Conservation (phyloP, 2,329 filamentous ascomycete species). For the Chaetomium globosum region DNA sequence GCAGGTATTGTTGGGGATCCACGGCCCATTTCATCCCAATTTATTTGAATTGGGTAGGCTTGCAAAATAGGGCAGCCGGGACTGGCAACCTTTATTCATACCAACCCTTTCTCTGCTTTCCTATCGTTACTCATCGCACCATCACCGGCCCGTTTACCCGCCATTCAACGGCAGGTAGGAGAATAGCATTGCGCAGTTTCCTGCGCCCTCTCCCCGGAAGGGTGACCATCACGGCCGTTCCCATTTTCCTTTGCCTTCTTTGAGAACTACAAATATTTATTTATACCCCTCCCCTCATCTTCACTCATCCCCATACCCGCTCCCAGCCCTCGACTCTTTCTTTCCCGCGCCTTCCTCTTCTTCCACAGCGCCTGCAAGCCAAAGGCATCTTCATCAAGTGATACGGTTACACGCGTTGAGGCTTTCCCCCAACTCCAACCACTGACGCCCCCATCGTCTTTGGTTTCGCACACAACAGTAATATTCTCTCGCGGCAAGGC, state of each 20-base stretch:
- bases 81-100: slow-evolving; percentile 2
- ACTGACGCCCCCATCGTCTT: slow-evolving; percentile 9
- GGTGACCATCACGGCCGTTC: slow-evolving; percentile 1
- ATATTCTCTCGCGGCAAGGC: neutral
- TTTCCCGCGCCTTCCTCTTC: neutral
- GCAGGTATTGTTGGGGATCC: neutral
- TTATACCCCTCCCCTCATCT: slow-evolving; percentile 15
- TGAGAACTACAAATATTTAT: neutral
- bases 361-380: neutral
- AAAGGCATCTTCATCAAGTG: neutral
- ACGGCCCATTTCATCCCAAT: slow-evolving; percentile 1
- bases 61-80: slow-evolving; percentile 14
- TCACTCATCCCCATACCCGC: slow-evolving; percentile 3
- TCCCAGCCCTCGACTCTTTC: neutral
- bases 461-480: slow-evolving; percentile 8
- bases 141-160: slow-evolving; percentile 2
- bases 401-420: neutral
- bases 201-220: slow-evolving; percentile 15
- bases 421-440: neutral
- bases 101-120: neutral
- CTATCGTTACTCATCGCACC: neutral
- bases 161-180: slow-evolving; percentile 18
- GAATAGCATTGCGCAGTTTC: slow-evolving; percentile 19
- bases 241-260: slow-evolving; percentile 2
- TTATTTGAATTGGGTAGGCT: neutral